Evolutionary conservation across 2,329 filamentous ascomycete species (phyloP), one percentile per base, ranked within the genome.

Genomic region (Didymella exigua): DNA sequence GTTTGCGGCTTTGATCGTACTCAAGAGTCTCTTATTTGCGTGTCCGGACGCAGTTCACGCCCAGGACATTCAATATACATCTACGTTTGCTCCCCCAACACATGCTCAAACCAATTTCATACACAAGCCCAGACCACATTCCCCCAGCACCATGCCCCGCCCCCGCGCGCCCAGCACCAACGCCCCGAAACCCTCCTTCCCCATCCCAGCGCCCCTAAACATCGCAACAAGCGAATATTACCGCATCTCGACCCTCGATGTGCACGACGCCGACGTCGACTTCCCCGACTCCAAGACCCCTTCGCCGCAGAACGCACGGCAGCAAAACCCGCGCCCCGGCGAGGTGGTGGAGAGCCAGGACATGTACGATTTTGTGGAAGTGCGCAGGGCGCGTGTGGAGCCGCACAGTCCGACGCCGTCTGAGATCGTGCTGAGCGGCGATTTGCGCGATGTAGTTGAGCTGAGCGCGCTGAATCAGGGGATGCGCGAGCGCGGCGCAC

Each of bases 171-270:
- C n/a, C 33, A 34, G 6, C 33, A 2, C 16, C n/a, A n/a, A 11
- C 33, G n/a, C 33, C 16, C 11, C 16, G 7, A 34, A 34, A 11
- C 19, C 36, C 21, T 30, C 45, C 50, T 33, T 56, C 4, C 54
- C 54, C 19, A 49, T 36, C 9, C 54, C 48, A 10, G n/a, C 37
- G 1, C 48, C 42, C 2, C 26, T 44, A 23, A 49, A 48, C 29
- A 43, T 40, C 16, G 36, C 47, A 31, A 56, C 29, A 13, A 21
- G 53, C 4, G 47, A 56, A 31, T 51, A 46, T 37, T 49, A 46
- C 53, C 16, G 9, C 24, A 3, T 42, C 8, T 45, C 42, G 5
- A 31, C 24, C 3, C 10, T 24, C 38, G 19, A 27, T 10, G 8
- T 9, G 8, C 18, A 16, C n/a, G 30, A 34, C 38, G 41, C 41